phyloP scores from a whole-genome alignment of 495 filamentous ascomycete species.

The Aspergillus avenaceus region DNA sequence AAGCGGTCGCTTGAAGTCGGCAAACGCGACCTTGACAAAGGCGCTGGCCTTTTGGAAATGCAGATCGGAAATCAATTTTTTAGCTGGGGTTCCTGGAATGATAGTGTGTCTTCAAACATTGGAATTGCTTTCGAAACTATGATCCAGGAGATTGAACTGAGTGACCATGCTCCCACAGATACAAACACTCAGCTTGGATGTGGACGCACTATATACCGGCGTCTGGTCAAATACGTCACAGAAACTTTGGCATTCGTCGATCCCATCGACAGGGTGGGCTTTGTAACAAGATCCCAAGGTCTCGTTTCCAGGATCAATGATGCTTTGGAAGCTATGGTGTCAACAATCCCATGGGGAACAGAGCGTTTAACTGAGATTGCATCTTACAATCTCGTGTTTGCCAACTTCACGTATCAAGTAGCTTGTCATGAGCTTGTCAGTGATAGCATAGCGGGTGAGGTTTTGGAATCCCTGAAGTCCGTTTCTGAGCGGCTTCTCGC shows the following conservation, averaged over 20 bases:
- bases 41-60: conserved; percentile 30
- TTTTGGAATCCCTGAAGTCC: conserved; percentile 24
- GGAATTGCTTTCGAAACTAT: conserved; percentile 55
- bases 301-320: conserved; percentile 28
- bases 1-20: conserved; percentile 40
- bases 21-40: conserved; percentile 28
- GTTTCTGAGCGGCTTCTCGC: conserved; percentile 30
- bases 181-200: neutral
- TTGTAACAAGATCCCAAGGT: conserved; percentile 27
- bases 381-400: conserved; percentile 34
- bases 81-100: conserved; percentile 68
- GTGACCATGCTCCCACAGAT: conserved; percentile 2
- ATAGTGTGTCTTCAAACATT: conserved; percentile 62
- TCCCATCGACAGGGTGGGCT: conserved; percentile 40
- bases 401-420: conserved; percentile 40
- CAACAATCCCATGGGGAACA: conserved; percentile 14
- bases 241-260: conserved; percentile 50
- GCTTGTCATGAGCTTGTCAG: conserved; percentile 34
- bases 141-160: conserved; percentile 22
- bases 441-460: conserved; percentile 15
- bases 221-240: conserved; percentile 46
- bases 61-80: conserved; percentile 46
- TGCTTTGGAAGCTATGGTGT: conserved; percentile 19
- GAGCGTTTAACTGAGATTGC: conserved; percentile 20
- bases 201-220: conserved; percentile 20